phyloP scores from a whole-genome alignment of 2,329 filamentous ascomycete genomes.

The Pseudocercospora pini-densiflorae region DNA sequence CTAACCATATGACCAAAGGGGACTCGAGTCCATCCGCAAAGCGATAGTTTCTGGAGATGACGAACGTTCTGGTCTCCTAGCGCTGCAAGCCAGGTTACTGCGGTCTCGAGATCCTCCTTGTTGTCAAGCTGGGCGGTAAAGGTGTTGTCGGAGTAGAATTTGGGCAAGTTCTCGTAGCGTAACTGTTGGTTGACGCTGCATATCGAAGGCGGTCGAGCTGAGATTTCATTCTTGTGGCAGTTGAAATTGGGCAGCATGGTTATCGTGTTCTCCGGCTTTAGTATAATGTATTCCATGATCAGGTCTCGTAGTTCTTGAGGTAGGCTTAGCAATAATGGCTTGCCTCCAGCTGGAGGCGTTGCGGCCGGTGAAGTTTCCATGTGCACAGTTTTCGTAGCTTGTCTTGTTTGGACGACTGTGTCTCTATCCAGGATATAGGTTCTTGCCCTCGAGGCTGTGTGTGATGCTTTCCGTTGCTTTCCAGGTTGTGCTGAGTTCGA shows the following conservation, averaged over 20 bases:
- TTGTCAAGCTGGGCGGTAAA: constrained; percentile 34
- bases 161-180: constrained; percentile 28
- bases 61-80: constrained; percentile 29
- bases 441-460: not conserved
- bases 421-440: not conserved
- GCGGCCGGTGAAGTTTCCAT: not conserved
- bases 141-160: constrained; percentile 33
- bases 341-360: not conserved
- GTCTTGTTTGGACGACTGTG: not conserved
- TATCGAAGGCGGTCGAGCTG: constrained; percentile 29
- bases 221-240: constrained; percentile 26
- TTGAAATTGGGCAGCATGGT: constrained; percentile 29
- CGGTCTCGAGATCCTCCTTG: constrained; percentile 24
- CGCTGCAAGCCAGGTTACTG: constrained; percentile 27
- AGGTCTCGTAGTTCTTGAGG: constrained; percentile 34
- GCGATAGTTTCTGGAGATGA: constrained; percentile 23
- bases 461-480: not conserved
- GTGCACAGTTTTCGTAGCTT: not conserved
- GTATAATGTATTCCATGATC: constrained; percentile 29
- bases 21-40: constrained; percentile 32
- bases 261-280: constrained; percentile 29
- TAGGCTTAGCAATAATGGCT: constrained; percentile 28
- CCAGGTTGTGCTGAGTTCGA: not conserved
- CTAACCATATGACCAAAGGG: constrained; percentile 32
- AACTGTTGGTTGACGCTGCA: constrained; percentile 29